phyloP scores from a whole-genome alignment of 2,329 filamentous ascomycete genomes.

The Penicillium sp. region DNA sequence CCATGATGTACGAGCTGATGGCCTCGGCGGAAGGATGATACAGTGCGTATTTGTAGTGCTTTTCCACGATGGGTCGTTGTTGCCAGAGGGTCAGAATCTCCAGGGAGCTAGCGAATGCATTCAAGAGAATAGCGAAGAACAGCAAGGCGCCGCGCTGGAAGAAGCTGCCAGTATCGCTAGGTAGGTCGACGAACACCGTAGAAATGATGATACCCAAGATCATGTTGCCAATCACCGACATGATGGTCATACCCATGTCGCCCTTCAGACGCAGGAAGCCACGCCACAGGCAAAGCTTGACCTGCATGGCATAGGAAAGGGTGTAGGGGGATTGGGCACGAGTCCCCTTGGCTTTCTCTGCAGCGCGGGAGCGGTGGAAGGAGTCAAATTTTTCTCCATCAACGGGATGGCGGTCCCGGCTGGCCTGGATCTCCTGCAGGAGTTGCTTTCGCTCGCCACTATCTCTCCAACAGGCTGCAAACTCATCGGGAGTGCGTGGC shows the following conservation, averaged over 20 bases:
- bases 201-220: constrained; percentile 74
- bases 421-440: constrained; percentile 43
- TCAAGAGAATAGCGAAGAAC: constrained; percentile 84
- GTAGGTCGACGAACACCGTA: constrained; percentile 76
- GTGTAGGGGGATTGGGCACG: constrained; percentile 77
- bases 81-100: constrained; percentile 84
- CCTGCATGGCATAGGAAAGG: constrained; percentile 73
- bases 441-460: constrained; percentile 50
- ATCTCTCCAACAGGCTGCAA: constrained; percentile 58
- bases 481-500: constrained; percentile 70
- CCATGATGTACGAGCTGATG: constrained; percentile 78
- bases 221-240: constrained; percentile 66
- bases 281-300: constrained; percentile 76
- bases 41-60: constrained; percentile 80
- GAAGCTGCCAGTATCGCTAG: constrained; percentile 67
- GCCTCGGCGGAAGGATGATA: constrained; percentile 93
- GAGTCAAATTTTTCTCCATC: constrained; percentile 38
- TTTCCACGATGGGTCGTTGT: constrained; percentile 89
- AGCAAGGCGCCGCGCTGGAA: constrained; percentile 74
- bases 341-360: constrained; percentile 44
- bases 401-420: constrained; percentile 39
- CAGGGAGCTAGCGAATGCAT: constrained; percentile 74
- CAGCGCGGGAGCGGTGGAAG: constrained; percentile 41
- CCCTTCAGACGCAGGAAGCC: constrained; percentile 73
- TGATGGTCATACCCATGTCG: constrained; percentile 72